Evolutionary conservation across 164 flowering plant genomes (phyloP), one percentile per base, ranked within the genome.

Genomic region (Warburgia ugandensis): DNA sequence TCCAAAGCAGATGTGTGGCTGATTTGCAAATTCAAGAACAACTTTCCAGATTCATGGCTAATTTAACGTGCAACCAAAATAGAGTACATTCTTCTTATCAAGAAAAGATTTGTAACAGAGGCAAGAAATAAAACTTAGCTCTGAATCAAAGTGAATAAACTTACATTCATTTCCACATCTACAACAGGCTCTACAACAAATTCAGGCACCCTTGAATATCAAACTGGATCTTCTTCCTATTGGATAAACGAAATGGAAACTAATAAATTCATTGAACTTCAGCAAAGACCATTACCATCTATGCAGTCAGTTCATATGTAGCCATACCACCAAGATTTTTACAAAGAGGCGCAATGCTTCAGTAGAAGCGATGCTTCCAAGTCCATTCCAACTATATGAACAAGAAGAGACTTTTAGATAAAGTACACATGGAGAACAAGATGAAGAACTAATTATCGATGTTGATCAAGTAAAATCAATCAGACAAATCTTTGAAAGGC

Each of bases 291-390:
- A 14, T 3, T 37, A 13, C 41, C 3, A 37, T 19, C 19, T 16
- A 26, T 39, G 16, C 31, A 25, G 25, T 25, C 4, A 43, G 32
- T 49, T 29, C n/a, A n/a, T 22, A n/a, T 8, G 31, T 25, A 31
- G 6, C 2, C 39, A 31, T 31, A 94, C 99, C 99, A 89, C 99
- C 64, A 94, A 69, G 59, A 94, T 83, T 76, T 94, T 94, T 57
- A 94, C 99, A 75, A 94, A 94, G 44, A 94, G 90, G 25, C 99
- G 96, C 99, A 94, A 89, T 33, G 99, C 97, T 70, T 94, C 99
- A 28, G 86, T 68, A 39, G 92, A 61, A 55, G 84, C 74, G 94
- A 90, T 94, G 68, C 75, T 80, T 51, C 85, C 96, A 63, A 94
- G 96, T 54, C 78, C 84, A 62, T 80, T 66, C 99, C 99, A 94